Conservation (phyloP, 495 filamentous ascomycete species). For the Articulospora tetracladia region DNA sequence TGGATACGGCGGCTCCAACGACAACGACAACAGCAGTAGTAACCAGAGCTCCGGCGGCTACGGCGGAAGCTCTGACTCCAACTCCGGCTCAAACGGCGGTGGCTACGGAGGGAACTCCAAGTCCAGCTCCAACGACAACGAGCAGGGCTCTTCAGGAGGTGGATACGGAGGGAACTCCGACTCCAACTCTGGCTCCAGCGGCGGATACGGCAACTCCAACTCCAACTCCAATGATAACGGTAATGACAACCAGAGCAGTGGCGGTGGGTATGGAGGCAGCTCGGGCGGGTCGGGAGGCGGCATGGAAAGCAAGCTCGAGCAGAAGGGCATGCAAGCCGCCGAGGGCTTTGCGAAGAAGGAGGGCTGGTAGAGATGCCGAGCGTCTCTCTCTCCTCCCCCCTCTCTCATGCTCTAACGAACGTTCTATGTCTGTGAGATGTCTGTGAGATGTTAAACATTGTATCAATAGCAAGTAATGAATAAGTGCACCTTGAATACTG, state of each 20-base stretch:
- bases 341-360: slow-evolving; percentile 5
- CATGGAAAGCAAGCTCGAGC: not conserved
- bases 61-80: not conserved
- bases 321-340: slow-evolving; percentile 6
- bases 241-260: slow-evolving; percentile 1
- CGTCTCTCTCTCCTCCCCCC: not conserved
- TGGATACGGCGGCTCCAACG: not conserved
- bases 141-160: not conserved
- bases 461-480: no score
- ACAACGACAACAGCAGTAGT: no score
- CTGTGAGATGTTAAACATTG: no score
- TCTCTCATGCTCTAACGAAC: not conserved
- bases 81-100: not conserved
- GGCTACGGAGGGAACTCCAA: not conserved
- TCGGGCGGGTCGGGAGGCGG: not conserved
- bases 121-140: not conserved
- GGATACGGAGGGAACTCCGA: not conserved
- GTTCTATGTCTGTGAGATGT: no score
- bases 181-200: not conserved
- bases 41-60: not conserved
- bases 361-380: not conserved
- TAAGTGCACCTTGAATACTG: no score
- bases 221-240: not conserved
- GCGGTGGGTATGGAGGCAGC: not conserved
- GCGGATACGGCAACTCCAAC: not conserved